Percentiles rank a stretch among this genome's conserved stretches.
phyloP scores from a whole-genome alignment of 805 yeast genomes.

The Tetrapisispora namnaoensis region DNA sequence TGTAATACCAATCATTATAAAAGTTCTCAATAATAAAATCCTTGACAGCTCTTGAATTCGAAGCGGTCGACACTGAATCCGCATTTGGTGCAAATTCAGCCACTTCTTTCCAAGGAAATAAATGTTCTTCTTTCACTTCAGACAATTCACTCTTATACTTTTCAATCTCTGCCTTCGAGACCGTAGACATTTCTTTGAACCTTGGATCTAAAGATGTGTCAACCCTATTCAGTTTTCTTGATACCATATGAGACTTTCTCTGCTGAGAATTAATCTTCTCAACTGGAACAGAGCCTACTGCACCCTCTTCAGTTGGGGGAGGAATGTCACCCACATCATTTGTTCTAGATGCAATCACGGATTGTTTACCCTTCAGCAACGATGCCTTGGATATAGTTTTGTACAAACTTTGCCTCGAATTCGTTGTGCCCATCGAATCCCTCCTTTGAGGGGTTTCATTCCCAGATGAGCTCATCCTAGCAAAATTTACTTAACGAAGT shows the following conservation, averaged over 20 bases:
- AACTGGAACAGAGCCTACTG: conserved; percentile 24
- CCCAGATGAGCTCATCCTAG: background rate
- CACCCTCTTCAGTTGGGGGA: conserved; percentile 17
- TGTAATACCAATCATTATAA: conserved; percentile 64
- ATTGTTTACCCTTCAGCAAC: background rate
- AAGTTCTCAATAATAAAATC: conserved; percentile 58
- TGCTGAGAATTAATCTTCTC: conserved; percentile 19
- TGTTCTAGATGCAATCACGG: conserved; percentile 20
- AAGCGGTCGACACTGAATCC: conserved; percentile 7
- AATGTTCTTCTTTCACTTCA: conserved; percentile 4
- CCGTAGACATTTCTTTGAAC: background rate
- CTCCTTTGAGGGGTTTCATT: background rate
- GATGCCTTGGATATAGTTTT: background rate
- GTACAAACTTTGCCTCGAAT: background rate
- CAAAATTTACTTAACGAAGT: no score
- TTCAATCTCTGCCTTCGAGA: conserved; percentile 7
- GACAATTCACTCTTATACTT: conserved; percentile 9
- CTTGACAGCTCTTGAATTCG: conserved; percentile 35
- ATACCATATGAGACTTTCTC: conserved; percentile 9
- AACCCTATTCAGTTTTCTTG: conserved; percentile 19
- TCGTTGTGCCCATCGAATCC: background rate
- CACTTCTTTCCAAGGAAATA: conserved; percentile 32
- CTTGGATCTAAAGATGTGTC: conserved; percentile 19
- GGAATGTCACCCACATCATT: conserved; percentile 16
- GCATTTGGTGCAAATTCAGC: conserved; percentile 23